Percentiles rank a stretch among this genome's conserved stretches.
phyloP scores from a whole-genome alignment of 2,329 filamentous ascomycete genomes.

The Colletotrichum viniferum region DNA sequence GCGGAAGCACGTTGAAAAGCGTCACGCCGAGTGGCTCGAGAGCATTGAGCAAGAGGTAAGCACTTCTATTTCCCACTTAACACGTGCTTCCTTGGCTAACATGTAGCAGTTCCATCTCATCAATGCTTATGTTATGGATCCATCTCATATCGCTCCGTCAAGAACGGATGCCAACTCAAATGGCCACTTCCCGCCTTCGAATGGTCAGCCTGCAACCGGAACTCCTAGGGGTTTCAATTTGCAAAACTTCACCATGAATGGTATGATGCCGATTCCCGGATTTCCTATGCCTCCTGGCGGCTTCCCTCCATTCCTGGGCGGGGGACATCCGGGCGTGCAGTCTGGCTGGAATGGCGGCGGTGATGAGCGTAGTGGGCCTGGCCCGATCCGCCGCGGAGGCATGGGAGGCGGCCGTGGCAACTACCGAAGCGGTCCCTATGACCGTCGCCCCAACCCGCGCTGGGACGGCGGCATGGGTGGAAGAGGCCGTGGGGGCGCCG shows the following conservation, averaged over 20 bases:
- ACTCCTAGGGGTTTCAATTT: constrained; percentile 93
- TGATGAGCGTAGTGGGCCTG: constrained; percentile 63
- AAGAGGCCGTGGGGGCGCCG: constrained; percentile 54
- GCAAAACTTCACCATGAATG: constrained; percentile 68
- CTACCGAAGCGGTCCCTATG: constrained; percentile 74
- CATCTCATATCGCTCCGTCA: constrained; percentile 91
- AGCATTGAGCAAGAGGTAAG: constrained; percentile 82
- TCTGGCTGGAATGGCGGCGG: constrained; percentile 55
- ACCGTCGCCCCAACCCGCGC: constrained; percentile 66
- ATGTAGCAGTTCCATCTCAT: constrained; percentile 76
- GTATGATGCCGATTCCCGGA: constrained; percentile 63
- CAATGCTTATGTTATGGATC: constrained; percentile 93
- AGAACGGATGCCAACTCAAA: constrained; percentile 94
- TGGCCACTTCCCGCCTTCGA: constrained; percentile 87
- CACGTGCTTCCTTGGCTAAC: constrained; percentile 35
- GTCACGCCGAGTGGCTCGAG: constrained; percentile 87
- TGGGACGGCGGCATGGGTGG: constrained; percentile 55
- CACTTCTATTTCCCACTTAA: constrained; percentile 22
- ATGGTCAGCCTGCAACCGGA: constrained; percentile 76
- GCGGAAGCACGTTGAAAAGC: constrained; percentile 97
- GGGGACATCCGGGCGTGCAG: constrained; percentile 45
- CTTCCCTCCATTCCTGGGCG: constrained; percentile 61
- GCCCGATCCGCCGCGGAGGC: constrained; percentile 72
- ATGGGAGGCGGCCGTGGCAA: constrained; percentile 54
- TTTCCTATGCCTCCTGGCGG: constrained; percentile 57